Evolutionary conservation across 2,329 filamentous ascomycete species (phyloP).

Genomic region (Pseudogymnoascus sp.): DNA sequence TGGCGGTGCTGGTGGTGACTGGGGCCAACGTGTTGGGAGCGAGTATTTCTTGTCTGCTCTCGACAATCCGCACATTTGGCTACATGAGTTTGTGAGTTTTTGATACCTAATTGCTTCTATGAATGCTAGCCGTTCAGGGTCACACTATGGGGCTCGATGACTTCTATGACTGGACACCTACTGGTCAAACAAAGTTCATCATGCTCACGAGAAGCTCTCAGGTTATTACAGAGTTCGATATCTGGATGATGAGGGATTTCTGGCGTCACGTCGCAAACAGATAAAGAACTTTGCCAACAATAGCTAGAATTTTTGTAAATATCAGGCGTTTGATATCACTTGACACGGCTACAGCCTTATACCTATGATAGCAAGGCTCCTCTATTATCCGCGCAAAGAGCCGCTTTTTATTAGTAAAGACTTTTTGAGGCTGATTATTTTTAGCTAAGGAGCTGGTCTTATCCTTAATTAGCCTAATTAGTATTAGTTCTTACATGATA

Average conservation of each 20-base stretch:
- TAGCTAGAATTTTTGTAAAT: background rate
- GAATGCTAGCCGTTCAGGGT: constrained; percentile 19
- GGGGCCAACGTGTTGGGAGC: constrained; percentile 37
- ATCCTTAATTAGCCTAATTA: background rate
- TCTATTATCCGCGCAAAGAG: too few relatives aligned
- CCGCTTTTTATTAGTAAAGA: too few relatives aligned
- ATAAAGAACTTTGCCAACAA: background rate
- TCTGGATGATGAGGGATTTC: constrained; percentile 41
- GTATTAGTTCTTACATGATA: background rate
- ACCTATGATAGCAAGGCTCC: too few relatives aligned
- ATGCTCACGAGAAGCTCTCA: constrained; percentile 37
- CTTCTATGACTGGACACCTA: constrained; percentile 37
- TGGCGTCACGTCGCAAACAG: constrained; percentile 29
- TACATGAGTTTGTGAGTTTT: constrained; percentile 32
- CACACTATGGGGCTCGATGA: constrained; percentile 36
- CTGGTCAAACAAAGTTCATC: constrained; percentile 34
- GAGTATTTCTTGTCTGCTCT: constrained; percentile 36
- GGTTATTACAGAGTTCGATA: constrained; percentile 39
- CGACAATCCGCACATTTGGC: constrained; percentile 35
- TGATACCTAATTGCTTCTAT: background rate
- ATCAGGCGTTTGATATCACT: background rate
- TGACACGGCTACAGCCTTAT: background rate
- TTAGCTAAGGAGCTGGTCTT: background rate
- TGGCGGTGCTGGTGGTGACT: constrained; percentile 38
- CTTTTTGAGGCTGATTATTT: background rate